phyloP scores from a whole-genome alignment of 495 filamentous ascomycete genomes.

The Annulohypoxylon bovei region DNA sequence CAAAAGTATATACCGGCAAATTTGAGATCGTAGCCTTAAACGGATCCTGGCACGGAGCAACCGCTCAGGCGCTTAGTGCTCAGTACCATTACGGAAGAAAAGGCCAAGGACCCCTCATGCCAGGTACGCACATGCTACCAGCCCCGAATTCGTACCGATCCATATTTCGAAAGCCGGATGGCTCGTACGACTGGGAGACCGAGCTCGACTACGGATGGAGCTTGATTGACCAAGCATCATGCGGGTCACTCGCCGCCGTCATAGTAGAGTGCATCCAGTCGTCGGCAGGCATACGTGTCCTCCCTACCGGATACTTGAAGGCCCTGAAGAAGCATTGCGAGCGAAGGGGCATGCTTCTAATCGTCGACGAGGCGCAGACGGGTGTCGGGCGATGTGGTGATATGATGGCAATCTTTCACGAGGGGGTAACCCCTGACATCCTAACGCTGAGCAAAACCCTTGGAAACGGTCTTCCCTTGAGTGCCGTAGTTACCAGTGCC shows the following conservation, averaged over 20 bases:
- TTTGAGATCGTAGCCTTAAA: conserved; percentile 65
- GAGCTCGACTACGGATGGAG: conserved; percentile 65
- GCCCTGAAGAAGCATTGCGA: conserved; percentile 59
- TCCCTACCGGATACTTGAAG: conserved; percentile 58
- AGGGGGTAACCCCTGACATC: conserved; percentile 62
- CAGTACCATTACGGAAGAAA: conserved; percentile 61
- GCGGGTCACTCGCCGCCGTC: conserved; percentile 64
- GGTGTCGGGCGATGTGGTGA: conserved; percentile 62
- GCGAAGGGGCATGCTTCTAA: conserved; percentile 62
- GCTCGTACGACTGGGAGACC: conserved; percentile 65
- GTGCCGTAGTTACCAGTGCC: conserved; percentile 59
- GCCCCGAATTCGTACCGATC: conserved; percentile 65
- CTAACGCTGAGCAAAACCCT: conserved; percentile 65
- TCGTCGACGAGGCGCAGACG: conserved; percentile 67
- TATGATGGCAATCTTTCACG: conserved; percentile 62
- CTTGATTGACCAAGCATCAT: conserved; percentile 62
- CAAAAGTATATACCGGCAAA: conserved; percentile 65
- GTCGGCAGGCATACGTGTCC: conserved; percentile 60
- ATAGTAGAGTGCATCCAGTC: conserved; percentile 66
- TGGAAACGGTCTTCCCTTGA: conserved; percentile 63
- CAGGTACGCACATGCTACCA: conserved; percentile 54
- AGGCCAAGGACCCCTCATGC: conserved; percentile 54
- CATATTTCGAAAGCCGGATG: conserved; percentile 58
- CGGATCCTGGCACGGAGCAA: conserved; percentile 65
- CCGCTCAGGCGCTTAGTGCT: conserved; percentile 53